A percentile compares a stretch with the other conserved stretches of the same genome.
Evolutionary conservation across 768 basidiomycete species (phyloP).

Genomic region (Agaricus sinodeliciosus): DNA sequence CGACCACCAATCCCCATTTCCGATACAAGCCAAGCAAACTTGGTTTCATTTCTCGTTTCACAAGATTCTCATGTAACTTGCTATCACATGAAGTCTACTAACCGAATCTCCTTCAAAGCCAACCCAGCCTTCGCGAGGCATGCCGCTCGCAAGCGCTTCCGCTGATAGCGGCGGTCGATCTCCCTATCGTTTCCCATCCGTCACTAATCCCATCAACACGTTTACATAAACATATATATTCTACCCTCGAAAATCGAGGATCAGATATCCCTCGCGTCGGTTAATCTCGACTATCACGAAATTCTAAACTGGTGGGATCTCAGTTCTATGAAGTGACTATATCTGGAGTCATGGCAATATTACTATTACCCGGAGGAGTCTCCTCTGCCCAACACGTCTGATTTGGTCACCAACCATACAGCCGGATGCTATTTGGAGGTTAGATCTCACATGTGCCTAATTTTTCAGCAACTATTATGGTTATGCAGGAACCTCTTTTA

Average conservation of each 20-base stretch:
- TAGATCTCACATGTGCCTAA: neutral
- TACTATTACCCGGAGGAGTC: too few species aligned
- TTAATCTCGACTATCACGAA: too few species aligned
- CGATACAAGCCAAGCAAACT: too few species aligned
- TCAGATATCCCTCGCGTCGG: too few species aligned
- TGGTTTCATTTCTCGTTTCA: neutral
- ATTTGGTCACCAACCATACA: too few species aligned
- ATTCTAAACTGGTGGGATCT: too few species aligned
- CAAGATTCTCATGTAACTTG: neutral
- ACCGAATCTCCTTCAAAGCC: neutral
- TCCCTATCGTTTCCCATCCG: neutral
- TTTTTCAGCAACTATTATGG: neutral
- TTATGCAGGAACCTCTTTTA: neutral
- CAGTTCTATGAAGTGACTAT: too few species aligned
- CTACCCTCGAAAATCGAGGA: too few species aligned
- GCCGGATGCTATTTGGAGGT: too few species aligned
- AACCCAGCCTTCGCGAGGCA: neutral
- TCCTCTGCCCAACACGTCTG: too few species aligned
- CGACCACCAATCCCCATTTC: too few species aligned
- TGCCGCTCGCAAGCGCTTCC: neutral
- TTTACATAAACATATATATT: neutral
- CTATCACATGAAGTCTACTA: neutral
- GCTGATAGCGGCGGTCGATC: neutral
- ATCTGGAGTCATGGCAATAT: too few species aligned
- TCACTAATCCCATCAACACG: neutral